These are phyloP conservation scores for Lecanicillium sp. DNA, from an alignment of 2,329 filamentous ascomycete species.

Conservation along the genomic window DNA sequence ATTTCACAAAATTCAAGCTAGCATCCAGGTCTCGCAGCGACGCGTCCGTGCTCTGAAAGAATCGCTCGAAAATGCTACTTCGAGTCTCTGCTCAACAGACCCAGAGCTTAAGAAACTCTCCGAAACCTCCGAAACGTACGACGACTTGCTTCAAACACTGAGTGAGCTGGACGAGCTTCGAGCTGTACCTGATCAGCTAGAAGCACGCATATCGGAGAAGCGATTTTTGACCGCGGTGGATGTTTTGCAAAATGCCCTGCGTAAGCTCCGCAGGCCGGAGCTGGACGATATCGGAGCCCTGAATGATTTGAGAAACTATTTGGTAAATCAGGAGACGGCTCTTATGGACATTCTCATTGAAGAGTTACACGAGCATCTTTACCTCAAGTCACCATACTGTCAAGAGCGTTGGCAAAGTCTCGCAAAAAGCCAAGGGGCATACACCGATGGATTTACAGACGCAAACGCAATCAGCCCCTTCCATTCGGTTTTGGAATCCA, in stretches of 20 bases:
- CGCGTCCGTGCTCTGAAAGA: constrained; percentile 76
- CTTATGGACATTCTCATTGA: constrained; percentile 95
- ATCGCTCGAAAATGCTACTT: constrained; percentile 72
- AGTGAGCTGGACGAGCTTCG: constrained; percentile 82
- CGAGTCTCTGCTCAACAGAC: constrained; percentile 74
- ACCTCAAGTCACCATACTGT: constrained; percentile 95
- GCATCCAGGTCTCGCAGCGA: constrained; percentile 81
- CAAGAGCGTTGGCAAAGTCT: constrained; percentile 90
- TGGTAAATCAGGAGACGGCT: constrained; percentile 85
- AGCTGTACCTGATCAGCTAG: constrained; percentile 81
- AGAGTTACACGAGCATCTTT: constrained; percentile 92
- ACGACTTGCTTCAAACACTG: constrained; percentile 77
- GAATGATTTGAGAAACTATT: constrained; percentile 75
- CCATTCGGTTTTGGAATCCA: constrained; percentile 48
- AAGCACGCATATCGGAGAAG: constrained; percentile 93
- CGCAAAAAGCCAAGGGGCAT: constrained; percentile 54
- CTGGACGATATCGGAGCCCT: constrained; percentile 87
- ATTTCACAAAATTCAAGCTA: constrained; percentile 96
- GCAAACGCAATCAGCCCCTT: constrained; percentile 43
- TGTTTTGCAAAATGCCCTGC: constrained; percentile 77
- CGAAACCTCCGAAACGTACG: constrained; percentile 79
- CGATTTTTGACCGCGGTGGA: constrained; percentile 89
- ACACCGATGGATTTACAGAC: constrained; percentile 39
- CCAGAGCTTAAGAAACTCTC: constrained; percentile 88
- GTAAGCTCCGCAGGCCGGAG: constrained; percentile 76